Evolutionary conservation across 140 eudicot species (phyloP).

Genomic region (Artemisia princeps): DNA sequence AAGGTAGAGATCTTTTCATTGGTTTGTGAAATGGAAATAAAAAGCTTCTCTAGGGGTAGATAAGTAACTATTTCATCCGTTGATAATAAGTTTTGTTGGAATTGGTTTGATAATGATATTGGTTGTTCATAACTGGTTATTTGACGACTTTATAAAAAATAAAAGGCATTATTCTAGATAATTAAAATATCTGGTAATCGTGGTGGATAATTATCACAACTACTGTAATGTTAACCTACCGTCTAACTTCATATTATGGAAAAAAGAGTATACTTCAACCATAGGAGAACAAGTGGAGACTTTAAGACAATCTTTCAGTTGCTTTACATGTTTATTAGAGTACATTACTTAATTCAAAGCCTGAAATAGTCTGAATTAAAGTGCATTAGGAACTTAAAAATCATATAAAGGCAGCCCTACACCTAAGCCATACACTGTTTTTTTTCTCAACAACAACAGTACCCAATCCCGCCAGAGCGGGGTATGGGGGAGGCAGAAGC

Average conservation of each 20-base stretch:
- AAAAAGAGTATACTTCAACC: background rate
- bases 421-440: background rate
- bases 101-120: background rate
- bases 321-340: background rate
- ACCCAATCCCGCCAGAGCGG: no score
- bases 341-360: background rate
- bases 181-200: no score
- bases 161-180: background rate
- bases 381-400: background rate
- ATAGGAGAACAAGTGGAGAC: background rate
- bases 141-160: background rate
- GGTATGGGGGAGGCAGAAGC: no score
- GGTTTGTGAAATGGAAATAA: slow-evolving; percentile 7
- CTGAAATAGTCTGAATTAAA: background rate
- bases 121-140: background rate
- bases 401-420: background rate
- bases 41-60: background rate
- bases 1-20: background rate
- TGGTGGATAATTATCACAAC: background rate
- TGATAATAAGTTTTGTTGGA: background rate
- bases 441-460: background rate
- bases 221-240: background rate
- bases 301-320: background rate
- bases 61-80: background rate
- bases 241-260: background rate